Percentiles rank a stretch among this genome's conserved stretches.
These are phyloP conservation scores for Lecanicillium sp. DNA, from an alignment of 2,329 filamentous ascomycete genomes.

Conservation along the genomic window DNA sequence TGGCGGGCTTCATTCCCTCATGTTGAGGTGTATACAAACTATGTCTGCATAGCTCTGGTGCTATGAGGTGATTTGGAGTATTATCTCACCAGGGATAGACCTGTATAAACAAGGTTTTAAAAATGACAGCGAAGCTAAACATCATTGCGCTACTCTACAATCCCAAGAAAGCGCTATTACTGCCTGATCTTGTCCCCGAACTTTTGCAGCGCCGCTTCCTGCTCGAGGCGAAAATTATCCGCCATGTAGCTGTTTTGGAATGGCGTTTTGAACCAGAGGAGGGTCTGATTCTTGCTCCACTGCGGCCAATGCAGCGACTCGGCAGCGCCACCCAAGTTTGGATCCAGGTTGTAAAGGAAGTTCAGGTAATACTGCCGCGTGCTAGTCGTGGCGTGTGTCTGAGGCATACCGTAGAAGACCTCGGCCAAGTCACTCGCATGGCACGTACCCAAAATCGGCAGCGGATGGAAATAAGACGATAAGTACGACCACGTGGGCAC, in stretches of 20 bases:
- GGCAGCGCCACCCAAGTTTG: constrained; percentile 48
- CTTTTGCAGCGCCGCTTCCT: too few relatives aligned
- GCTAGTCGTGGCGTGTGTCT: constrained; percentile 54
- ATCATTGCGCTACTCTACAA: too few relatives aligned
- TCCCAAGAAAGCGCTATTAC: too few relatives aligned
- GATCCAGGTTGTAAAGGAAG: constrained; percentile 65
- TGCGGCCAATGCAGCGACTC: constrained; percentile 32
- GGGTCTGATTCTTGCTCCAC: constrained; percentile 34
- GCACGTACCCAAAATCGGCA: constrained; percentile 68
- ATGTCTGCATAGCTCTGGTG: too few relatives aligned
- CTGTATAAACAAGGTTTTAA: too few relatives aligned
- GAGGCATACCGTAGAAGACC: constrained; percentile 59
- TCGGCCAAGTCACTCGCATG: constrained; percentile 66
- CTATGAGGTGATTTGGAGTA: too few relatives aligned
- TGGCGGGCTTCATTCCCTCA: too few relatives aligned
- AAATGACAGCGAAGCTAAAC: too few relatives aligned
- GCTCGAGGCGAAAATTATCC: constrained; percentile 33
- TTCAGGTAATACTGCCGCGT: constrained; percentile 66
- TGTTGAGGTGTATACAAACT: too few relatives aligned
- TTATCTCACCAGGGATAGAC: too few relatives aligned
- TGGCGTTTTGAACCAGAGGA: constrained; percentile 42
- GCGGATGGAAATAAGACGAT: constrained; percentile 63
- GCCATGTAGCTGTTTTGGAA: constrained; percentile 25
- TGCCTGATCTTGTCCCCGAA: too few relatives aligned
- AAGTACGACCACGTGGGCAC: constrained; percentile 72